phyloP scores from a whole-genome alignment of 2,329 filamentous ascomycete genomes.

The Penicillium sp. region DNA sequence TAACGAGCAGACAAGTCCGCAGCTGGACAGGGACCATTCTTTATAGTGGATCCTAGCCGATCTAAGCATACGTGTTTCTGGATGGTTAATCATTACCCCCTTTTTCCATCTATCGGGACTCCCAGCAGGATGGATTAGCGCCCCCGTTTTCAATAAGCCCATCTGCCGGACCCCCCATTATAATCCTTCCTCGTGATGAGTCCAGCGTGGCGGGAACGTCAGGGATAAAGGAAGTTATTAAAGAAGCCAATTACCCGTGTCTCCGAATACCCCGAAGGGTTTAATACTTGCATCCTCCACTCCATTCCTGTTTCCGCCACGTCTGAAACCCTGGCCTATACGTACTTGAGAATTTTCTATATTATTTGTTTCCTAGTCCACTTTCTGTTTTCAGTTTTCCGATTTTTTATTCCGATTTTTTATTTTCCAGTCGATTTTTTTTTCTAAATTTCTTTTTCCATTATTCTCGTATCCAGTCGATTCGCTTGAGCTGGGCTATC shows the following conservation, averaged over 20 bases:
- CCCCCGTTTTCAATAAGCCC: conserved; percentile 15
- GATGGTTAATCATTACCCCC: conserved; percentile 17
- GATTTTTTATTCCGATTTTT: neutral
- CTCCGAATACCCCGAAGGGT: conserved; percentile 7
- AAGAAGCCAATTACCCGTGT: conserved; percentile 16
- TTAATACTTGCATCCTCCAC: neutral
- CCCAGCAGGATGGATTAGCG: conserved; percentile 13
- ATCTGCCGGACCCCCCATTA: conserved; percentile 10
- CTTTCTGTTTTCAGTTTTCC: neutral
- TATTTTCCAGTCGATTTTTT: neutral
- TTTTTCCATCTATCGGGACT: conserved; percentile 16
- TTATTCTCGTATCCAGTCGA: neutral
- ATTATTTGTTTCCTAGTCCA: neutral
- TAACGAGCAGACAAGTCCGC: conserved; percentile 5
- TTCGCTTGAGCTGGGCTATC: neutral
- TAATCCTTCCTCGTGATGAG: conserved; percentile 26
- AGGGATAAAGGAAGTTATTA: conserved; percentile 11
- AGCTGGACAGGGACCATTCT: conserved; percentile 11
- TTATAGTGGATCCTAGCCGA: conserved; percentile 12
- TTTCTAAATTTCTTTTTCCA: neutral
- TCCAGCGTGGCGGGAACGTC: conserved; percentile 32
- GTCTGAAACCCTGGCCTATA: neutral
- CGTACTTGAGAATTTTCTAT: neutral
- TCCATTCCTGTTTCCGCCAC: conserved; percentile 3
- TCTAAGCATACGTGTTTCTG: conserved; percentile 5